A percentile compares a stretch with the other conserved stretches of the same genome.
These are phyloP conservation scores for Chaetomium globosum DNA, from an alignment of 2,329 filamentous ascomycete species.

Conservation along the genomic window DNA sequence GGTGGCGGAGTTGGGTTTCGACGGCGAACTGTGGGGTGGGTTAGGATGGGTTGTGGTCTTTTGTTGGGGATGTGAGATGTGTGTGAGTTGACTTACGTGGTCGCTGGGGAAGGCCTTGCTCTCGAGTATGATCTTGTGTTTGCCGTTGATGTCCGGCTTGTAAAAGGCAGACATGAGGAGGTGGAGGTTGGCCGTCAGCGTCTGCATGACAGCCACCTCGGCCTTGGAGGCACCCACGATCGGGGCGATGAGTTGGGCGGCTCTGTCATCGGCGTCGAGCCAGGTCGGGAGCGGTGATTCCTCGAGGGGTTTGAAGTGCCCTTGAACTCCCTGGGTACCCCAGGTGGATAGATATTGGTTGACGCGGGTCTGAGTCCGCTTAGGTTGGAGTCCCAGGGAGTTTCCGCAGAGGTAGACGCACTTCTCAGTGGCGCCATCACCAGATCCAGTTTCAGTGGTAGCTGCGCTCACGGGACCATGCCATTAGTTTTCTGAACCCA, in stretches of 20 bases:
- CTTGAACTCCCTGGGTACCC: conserved; percentile 75
- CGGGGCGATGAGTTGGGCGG: conserved; percentile 66
- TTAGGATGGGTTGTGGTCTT: conserved; percentile 25
- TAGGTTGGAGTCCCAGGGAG: conserved; percentile 75
- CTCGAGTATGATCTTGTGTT: conserved; percentile 76
- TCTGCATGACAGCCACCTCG: conserved; percentile 80
- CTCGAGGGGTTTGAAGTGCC: conserved; percentile 69
- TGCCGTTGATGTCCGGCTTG: conserved; percentile 59
- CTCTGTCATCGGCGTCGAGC: conserved; percentile 70
- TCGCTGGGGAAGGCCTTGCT: conserved; percentile 81
- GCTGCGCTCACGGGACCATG: conserved; percentile 13
- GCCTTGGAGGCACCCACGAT: conserved; percentile 68
- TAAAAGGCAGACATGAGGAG: conserved; percentile 80
- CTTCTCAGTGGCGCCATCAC: conserved; percentile 21
- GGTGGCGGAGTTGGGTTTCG: conserved; percentile 72
- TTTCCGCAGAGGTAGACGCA: conserved; percentile 78
- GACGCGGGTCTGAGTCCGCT: conserved; percentile 64
- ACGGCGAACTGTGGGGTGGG: conserved; percentile 65
- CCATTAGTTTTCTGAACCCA: conserved; percentile 21
- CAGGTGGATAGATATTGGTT: conserved; percentile 71
- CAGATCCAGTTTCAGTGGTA: conserved; percentile 14
- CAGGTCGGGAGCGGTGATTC: conserved; percentile 66
- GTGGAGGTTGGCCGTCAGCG: conserved; percentile 76
- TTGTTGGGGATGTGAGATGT: conserved; percentile 1
- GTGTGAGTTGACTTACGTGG: conserved; percentile 59